A percentile compares a stretch with the other conserved stretches of the same genome.
Conservation (phyloP, 257 asterid genomes). For the Solanum appendiculatum region DNA sequence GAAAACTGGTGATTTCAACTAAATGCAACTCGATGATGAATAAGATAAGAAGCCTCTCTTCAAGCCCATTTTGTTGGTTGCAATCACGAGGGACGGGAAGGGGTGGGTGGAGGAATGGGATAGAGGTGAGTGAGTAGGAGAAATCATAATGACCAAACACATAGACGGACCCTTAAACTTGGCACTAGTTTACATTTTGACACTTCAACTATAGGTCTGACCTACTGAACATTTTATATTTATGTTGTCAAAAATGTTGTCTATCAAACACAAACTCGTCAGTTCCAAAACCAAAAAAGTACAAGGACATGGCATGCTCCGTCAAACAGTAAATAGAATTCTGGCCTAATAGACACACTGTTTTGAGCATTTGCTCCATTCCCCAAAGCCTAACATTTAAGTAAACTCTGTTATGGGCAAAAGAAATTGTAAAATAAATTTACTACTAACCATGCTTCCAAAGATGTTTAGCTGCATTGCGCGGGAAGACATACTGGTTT, state of each 20-base stretch:
- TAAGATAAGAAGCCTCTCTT: not conserved
- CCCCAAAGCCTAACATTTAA: not conserved
- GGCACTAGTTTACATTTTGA: not conserved
- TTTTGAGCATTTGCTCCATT: not conserved
- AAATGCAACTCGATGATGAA: not conserved
- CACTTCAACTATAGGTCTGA: not conserved
- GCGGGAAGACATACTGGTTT: conserved; percentile 50
- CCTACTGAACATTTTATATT: not conserved
- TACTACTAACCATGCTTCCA: conserved; percentile 66
- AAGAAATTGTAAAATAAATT: not conserved
- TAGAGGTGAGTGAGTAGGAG: not conserved
- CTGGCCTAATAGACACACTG: not conserved
- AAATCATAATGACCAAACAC: not conserved
- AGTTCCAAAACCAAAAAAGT: not conserved
- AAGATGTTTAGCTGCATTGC: conserved; percentile 74
- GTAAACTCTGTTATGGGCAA: not conserved
- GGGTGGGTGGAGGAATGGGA: not conserved
- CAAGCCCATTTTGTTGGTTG: not conserved
- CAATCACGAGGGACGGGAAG: not conserved
- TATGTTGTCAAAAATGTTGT: not conserved
- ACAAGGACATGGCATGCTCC: not conserved
- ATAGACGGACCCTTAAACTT: not conserved
- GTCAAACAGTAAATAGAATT: not conserved
- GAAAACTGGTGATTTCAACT: not conserved
- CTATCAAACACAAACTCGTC: not conserved